Evolutionary conservation across 805 yeast genomes (phyloP).

Genomic region (Lipomyces yamanashiensis): DNA sequence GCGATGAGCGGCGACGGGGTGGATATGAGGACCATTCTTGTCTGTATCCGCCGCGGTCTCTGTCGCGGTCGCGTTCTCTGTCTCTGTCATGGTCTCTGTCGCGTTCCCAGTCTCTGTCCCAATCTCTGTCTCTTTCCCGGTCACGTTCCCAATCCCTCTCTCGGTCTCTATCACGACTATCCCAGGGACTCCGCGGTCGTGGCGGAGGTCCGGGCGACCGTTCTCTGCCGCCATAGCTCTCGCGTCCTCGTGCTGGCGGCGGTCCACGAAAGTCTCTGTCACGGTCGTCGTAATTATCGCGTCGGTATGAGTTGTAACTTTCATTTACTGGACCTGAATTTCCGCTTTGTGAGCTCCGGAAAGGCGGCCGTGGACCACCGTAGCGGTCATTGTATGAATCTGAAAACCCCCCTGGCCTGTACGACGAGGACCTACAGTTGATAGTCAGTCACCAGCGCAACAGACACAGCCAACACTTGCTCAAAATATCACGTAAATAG

Average conservation of each 20-base stretch:
- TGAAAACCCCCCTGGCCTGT: constrained; percentile 19
- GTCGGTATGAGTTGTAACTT: not conserved
- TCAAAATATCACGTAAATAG: not conserved
- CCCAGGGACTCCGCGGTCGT: constrained; percentile 26
- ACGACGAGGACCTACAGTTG: constrained; percentile 13
- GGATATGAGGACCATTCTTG: constrained; percentile 6
- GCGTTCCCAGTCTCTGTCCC: constrained; percentile 21
- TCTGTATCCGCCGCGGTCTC: constrained; percentile 11
- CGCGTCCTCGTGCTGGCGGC: constrained; percentile 4
- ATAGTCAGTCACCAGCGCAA: not conserved
- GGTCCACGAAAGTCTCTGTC: constrained; percentile 8
- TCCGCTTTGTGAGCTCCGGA: not conserved
- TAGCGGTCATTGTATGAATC: constrained; percentile 17
- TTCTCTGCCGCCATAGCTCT: constrained; percentile 11
- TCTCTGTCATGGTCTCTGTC: constrained; percentile 18
- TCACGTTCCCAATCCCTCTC: constrained; percentile 11
- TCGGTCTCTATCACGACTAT: constrained; percentile 16
- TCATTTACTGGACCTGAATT: not conserved
- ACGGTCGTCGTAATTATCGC: constrained; percentile 12
- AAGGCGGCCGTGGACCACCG: constrained; percentile 10
- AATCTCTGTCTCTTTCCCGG: constrained; percentile 16
- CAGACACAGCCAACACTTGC: not conserved
- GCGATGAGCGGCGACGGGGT: constrained; percentile 7
- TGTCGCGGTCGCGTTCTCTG: constrained; percentile 10
- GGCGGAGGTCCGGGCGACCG: constrained; percentile 16